These are phyloP conservation scores for Emergomyces pasteurianus DNA, from an alignment of 2,329 filamentous ascomycete species.

Conservation along the genomic window DNA sequence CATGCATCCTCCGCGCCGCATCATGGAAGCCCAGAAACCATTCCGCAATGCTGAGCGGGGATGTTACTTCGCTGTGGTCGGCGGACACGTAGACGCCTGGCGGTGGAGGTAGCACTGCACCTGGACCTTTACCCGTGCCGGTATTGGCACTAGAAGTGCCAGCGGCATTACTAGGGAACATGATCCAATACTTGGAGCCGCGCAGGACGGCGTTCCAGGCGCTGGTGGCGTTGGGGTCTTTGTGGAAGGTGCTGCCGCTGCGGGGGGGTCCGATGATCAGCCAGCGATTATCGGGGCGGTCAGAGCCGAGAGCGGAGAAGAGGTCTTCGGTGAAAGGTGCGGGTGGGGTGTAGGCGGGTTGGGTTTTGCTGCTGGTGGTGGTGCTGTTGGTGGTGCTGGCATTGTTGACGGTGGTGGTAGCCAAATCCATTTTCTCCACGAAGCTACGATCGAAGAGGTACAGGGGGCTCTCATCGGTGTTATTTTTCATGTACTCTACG, in stretches of 20 bases:
- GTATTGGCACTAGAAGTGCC: slow-evolving; percentile 12
- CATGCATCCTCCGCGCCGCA: slow-evolving; percentile 62
- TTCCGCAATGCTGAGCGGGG: slow-evolving; percentile 89
- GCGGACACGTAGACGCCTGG: slow-evolving; percentile 83
- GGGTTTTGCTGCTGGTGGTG: slow-evolving; percentile 14
- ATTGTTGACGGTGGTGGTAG: slow-evolving; percentile 33
- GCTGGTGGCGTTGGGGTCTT: slow-evolving; percentile 56
- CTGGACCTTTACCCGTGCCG: not conserved
- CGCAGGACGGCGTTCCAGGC: slow-evolving; percentile 92
- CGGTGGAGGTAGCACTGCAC: slow-evolving; percentile 45
- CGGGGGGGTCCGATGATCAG: slow-evolving; percentile 78
- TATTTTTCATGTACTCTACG: slow-evolving; percentile 67
- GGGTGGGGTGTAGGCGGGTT: slow-evolving; percentile 61
- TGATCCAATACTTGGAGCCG: slow-evolving; percentile 95
- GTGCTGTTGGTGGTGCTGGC: slow-evolving; percentile 9
- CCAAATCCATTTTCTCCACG: slow-evolving; percentile 69
- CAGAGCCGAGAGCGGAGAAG: slow-evolving; percentile 63
- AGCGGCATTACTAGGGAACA: slow-evolving; percentile 59
- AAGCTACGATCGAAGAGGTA: slow-evolving; percentile 88
- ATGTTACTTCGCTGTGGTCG: slow-evolving; percentile 87
- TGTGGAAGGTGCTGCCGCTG: slow-evolving; percentile 91
- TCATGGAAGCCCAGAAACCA: slow-evolving; percentile 85
- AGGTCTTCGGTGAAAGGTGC: slow-evolving; percentile 77
- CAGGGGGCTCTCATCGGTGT: slow-evolving; percentile 72
- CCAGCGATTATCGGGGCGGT: slow-evolving; percentile 83